Percentiles rank a stretch among this genome's conserved stretches.
These are phyloP conservation scores for Tricholoma hemisulphureum DNA, from an alignment of 768 basidiomycete genomes.

Conservation along the genomic window DNA sequence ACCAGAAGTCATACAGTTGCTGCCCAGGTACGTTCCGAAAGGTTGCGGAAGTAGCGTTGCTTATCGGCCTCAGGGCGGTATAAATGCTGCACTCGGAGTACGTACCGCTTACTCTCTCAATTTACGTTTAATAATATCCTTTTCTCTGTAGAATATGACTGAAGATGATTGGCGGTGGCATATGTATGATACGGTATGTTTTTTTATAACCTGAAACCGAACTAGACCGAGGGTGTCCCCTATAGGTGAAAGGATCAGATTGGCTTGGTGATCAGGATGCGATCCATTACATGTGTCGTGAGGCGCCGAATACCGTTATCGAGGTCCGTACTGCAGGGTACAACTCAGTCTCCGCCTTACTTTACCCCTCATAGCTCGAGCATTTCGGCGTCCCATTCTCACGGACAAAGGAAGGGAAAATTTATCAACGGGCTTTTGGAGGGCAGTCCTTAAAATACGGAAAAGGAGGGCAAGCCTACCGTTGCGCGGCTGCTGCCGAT, in stretches of 20 bases:
- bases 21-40: slow-evolving; percentile 65
- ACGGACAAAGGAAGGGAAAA: slow-evolving; percentile 97
- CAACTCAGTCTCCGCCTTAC: neutral
- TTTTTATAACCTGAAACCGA: neutral
- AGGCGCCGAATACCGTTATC: slow-evolving; percentile 90
- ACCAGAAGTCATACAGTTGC: slow-evolving; percentile 99
- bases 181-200: slow-evolving; percentile 90
- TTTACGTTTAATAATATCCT: slow-evolving; percentile 6
- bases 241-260: slow-evolving; percentile 98
- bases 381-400: slow-evolving; percentile 99
- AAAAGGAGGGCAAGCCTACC: slow-evolving; percentile 98
- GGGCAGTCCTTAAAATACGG: slow-evolving; percentile 96
- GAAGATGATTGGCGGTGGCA: slow-evolving; percentile 99
- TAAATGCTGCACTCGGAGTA: slow-evolving; percentile 95
- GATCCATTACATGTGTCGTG: slow-evolving; percentile 99
- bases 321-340: slow-evolving; percentile 54
- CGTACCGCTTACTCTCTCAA: slow-evolving; percentile 27
- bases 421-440: slow-evolving; percentile 99
- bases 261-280: slow-evolving; percentile 99
- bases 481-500: slow-evolving; percentile 97
- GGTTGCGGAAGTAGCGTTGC: neutral
- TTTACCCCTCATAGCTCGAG: slow-evolving; percentile 65
- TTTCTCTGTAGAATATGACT: slow-evolving; percentile 79
- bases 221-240: slow-evolving; percentile 9
- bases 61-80: slow-evolving; percentile 71